Evolutionary conservation across 805 yeast genomes (phyloP).

Genomic region (Yamadazyma philogaea): DNA sequence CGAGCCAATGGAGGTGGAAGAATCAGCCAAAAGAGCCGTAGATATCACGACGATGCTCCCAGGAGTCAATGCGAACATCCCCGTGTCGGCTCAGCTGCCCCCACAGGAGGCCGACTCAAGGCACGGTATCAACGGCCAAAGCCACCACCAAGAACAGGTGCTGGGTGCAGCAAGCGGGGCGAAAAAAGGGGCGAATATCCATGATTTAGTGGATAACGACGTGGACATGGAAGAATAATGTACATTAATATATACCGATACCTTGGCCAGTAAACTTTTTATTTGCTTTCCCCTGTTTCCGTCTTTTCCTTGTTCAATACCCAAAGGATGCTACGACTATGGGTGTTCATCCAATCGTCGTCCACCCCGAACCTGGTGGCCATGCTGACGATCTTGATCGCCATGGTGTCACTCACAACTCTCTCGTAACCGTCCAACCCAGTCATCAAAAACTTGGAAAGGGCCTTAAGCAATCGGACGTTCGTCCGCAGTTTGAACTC

Average conservation of each 20-base stretch:
- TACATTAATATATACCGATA: slow-evolving; percentile 26
- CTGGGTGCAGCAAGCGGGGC: no score
- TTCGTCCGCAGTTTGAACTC: slow-evolving; percentile 1
- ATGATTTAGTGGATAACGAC: slow-evolving; percentile 26
- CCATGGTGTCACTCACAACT: slow-evolving; percentile 36
- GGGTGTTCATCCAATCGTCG: slow-evolving; percentile 17
- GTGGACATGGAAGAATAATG: slow-evolving; percentile 3
- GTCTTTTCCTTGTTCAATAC: slow-evolving; percentile 13
- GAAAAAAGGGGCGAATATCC: slow-evolving; percentile 34
- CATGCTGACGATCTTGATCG: slow-evolving; percentile 33
- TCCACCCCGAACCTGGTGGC: slow-evolving; percentile 27
- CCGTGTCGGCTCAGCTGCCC: not conserved
- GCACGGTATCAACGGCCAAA: no score
- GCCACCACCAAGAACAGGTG: no score
- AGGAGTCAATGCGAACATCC: not conserved
- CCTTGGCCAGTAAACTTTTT: slow-evolving; percentile 14
- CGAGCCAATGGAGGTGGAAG: not conserved
- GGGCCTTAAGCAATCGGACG: slow-evolving; percentile 3
- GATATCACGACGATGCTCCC: slow-evolving; percentile 13
- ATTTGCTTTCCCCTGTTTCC: no score
- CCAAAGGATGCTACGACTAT: slow-evolving; percentile 29
- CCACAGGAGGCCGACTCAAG: no score
- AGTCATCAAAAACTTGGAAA: slow-evolving; percentile 24
- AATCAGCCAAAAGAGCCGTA: slow-evolving; percentile 2
- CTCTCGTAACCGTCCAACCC: slow-evolving; percentile 41